phyloP scores from a whole-genome alignment of 2,329 filamentous ascomycete species.

The Fusarium sp. region DNA sequence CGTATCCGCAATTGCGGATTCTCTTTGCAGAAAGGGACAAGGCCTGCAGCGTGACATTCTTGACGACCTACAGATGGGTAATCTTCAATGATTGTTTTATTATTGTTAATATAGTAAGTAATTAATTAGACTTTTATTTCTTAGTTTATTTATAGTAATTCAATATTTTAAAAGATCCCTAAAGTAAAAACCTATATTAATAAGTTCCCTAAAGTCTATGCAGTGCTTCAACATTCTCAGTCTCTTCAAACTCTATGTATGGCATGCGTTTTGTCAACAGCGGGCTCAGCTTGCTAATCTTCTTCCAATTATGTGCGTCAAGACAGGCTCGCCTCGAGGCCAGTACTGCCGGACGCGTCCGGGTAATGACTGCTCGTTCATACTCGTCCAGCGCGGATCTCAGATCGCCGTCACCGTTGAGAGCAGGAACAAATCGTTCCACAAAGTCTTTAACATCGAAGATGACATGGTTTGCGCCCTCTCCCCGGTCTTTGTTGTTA shows the following conservation, averaged over 20 bases:
- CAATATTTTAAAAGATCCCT: no score
- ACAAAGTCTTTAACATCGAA: conserved; percentile 60
- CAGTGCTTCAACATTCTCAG: not conserved
- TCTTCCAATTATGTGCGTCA: conserved; percentile 62
- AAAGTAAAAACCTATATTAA: not conserved
- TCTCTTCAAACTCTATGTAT: conserved; percentile 15
- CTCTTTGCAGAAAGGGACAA: conserved; percentile 6
- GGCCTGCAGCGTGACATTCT: not conserved
- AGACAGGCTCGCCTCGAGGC: conserved; percentile 62
- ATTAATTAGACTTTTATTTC: no score
- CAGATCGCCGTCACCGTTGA: conserved; percentile 17
- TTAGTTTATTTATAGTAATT: no score
- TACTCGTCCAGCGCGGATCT: conserved; percentile 51
- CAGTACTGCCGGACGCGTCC: conserved; percentile 58
- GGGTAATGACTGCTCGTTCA: conserved; percentile 54
- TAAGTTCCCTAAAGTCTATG: not conserved
- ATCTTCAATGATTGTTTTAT: not conserved
- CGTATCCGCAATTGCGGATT: not conserved
- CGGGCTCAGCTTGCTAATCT: conserved; percentile 51
- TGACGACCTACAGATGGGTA: not conserved
- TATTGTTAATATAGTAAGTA: no score
- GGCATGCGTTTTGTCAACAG: conserved; percentile 52
- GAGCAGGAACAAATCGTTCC: conserved; percentile 42
- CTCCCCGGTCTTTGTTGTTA: conserved; percentile 58
- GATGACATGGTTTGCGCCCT: conserved; percentile 67